Conservation (phyloP, 2,329 filamentous ascomycete species). For the Xylariaceae sp. region DNA sequence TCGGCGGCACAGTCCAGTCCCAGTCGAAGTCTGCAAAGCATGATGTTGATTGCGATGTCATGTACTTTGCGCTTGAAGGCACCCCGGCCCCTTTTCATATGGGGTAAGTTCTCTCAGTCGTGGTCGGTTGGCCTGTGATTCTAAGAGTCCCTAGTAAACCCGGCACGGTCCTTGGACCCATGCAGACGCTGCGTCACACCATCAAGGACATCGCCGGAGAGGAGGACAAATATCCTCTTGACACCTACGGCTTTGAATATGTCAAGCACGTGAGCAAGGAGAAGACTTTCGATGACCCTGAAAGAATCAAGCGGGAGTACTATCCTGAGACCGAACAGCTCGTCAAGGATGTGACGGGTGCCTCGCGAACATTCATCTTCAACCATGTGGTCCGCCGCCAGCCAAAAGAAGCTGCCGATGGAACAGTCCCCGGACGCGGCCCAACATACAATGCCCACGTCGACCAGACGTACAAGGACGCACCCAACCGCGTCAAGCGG, state of each 20-base stretch:
- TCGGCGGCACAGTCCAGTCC: not conserved
- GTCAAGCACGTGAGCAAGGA: constrained; percentile 8
- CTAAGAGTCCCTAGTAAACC: not conserved
- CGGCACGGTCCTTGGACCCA: not conserved
- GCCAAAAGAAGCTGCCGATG: not conserved
- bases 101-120: not conserved
- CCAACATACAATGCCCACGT: constrained; percentile 1
- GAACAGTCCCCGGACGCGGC: not conserved
- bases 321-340: constrained; percentile 6
- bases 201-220: constrained; percentile 2
- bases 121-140: not conserved
- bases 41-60: not conserved
- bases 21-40: not conserved
- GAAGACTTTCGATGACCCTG: constrained; percentile 3
- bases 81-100: constrained; percentile 1
- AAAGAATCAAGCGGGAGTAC: constrained; percentile 5
- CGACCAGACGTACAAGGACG: not conserved
- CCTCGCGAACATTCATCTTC: constrained; percentile 1
- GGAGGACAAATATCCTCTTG: constrained; percentile 3
- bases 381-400: constrained; percentile 1
- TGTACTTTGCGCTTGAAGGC: not conserved
- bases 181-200: not conserved
- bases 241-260: constrained; percentile 3
- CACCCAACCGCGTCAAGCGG: not conserved
- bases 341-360: constrained; percentile 2